phyloP scores from a whole-genome alignment of 495 filamentous ascomycete species.

The Talaromyces nanjingensis region DNA sequence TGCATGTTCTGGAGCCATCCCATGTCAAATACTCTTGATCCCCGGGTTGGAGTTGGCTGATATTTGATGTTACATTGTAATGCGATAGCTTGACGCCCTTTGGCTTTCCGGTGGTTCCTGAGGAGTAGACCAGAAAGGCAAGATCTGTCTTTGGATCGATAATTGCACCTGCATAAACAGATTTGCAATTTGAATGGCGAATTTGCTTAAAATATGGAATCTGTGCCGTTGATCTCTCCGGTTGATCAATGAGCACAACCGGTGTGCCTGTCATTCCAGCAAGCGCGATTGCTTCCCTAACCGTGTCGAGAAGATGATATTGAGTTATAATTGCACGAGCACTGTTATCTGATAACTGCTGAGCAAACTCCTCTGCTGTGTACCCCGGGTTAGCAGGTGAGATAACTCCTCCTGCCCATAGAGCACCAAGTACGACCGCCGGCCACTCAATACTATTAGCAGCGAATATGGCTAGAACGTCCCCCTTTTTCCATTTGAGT shows the following conservation, averaged over 20 bases:
- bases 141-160: constrained; percentile 23
- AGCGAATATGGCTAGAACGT: constrained; percentile 52
- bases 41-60: constrained; percentile 35
- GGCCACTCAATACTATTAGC: constrained; percentile 60
- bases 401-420: constrained; percentile 65
- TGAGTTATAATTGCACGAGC: constrained; percentile 67
- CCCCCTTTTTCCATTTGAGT: constrained; percentile 66
- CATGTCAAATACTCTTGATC: constrained; percentile 56
- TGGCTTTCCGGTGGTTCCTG: constrained; percentile 85
- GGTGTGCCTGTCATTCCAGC: constrained; percentile 52
- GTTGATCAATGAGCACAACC: neutral
- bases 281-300: constrained; percentile 42
- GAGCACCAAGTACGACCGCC: constrained; percentile 56
- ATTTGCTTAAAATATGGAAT: neutral
- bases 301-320: constrained; percentile 30
- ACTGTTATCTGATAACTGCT: constrained; percentile 64
- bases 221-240: neutral
- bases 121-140: constrained; percentile 72
- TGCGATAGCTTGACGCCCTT: constrained; percentile 79
- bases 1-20: constrained; percentile 43
- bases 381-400: constrained; percentile 75
- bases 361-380: constrained; percentile 65
- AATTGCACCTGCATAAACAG: constrained; percentile 10
- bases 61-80: constrained; percentile 51
- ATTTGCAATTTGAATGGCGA: neutral